Evolutionary conservation across 352 stramenopile genomes (phyloP).

Genomic region (Phytophthora podocarpi): DNA sequence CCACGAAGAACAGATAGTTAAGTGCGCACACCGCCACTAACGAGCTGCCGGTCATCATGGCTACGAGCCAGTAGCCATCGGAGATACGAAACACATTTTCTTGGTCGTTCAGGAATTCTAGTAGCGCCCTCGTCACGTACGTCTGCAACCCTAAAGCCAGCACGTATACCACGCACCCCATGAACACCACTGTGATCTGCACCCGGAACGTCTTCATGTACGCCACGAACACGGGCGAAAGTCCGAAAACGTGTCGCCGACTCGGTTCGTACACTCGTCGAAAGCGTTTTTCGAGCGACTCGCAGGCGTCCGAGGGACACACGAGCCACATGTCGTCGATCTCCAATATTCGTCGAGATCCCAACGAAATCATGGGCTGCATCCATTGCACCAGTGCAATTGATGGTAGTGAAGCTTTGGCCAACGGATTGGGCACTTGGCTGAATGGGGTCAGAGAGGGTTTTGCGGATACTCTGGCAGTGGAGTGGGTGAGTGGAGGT

Average conservation of each 20-base stretch:
- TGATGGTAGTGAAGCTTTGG: constrained; percentile 35
- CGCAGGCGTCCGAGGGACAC: constrained; percentile 29
- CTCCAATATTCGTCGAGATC: constrained; percentile 30
- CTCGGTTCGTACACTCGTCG: constrained; percentile 18
- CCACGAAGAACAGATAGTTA: constrained; percentile 45
- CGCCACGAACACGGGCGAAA: constrained; percentile 28
- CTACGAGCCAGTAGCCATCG: constrained; percentile 38
- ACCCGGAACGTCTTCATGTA: constrained; percentile 21
- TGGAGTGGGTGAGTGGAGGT: too few relatives aligned
- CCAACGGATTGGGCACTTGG: constrained; percentile 48
- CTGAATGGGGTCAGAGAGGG: too few relatives aligned
- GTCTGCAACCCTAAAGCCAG: constrained; percentile 31
- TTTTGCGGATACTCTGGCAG: too few relatives aligned
- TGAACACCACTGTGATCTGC: constrained; percentile 15
- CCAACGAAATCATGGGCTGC: constrained; percentile 39
- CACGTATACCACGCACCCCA: constrained; percentile 34
- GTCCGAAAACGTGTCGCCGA: not conserved
- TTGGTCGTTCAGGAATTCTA: constrained; percentile 35
- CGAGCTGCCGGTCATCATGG: constrained; percentile 25
- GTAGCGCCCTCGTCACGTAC: constrained; percentile 31
- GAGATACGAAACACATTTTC: constrained; percentile 35
- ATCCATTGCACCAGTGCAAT: constrained; percentile 41
- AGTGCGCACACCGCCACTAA: constrained; percentile 31
- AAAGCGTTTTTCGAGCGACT: constrained; percentile 28
- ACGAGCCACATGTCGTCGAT: constrained; percentile 38